Evolutionary conservation across 2,329 filamentous ascomycete genomes (phyloP).

Genomic region (Colletotrichum orbiculare): DNA sequence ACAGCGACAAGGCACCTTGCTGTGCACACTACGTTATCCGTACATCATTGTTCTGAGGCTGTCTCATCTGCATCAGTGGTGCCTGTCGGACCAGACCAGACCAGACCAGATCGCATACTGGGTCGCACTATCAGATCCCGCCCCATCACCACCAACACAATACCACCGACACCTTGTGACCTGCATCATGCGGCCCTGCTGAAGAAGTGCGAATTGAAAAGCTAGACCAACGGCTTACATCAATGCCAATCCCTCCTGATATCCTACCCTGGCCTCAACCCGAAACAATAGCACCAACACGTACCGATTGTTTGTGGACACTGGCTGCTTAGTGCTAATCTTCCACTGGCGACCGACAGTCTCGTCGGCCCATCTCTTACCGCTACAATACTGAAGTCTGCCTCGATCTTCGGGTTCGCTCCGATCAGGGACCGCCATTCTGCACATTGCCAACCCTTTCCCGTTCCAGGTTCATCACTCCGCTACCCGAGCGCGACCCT

Average conservation of each 20-base stretch:
- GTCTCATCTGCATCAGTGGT: no score
- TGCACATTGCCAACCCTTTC: constrained; percentile 10
- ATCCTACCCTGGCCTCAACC: neutral
- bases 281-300: constrained; percentile 12
- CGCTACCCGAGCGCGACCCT: constrained; percentile 20
- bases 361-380: neutral
- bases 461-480: constrained; percentile 17
- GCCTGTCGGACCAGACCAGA: no score
- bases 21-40: no score
- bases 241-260: constrained; percentile 1
- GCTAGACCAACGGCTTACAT: neutral
- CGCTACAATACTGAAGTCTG: constrained; percentile 7
- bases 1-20: no score
- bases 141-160: neutral
- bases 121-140: neutral
- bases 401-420: constrained; percentile 19
- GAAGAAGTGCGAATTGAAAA: constrained; percentile 1
- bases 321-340: neutral
- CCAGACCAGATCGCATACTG: no score
- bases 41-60: no score
- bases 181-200: constrained; percentile 32
- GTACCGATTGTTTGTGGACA: neutral
- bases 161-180: constrained; percentile 18
- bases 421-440: constrained; percentile 10
- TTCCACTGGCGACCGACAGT: neutral